Conservation (phyloP, 2,329 filamentous ascomycete species). For the Gnomoniopsis sp. region DNA sequence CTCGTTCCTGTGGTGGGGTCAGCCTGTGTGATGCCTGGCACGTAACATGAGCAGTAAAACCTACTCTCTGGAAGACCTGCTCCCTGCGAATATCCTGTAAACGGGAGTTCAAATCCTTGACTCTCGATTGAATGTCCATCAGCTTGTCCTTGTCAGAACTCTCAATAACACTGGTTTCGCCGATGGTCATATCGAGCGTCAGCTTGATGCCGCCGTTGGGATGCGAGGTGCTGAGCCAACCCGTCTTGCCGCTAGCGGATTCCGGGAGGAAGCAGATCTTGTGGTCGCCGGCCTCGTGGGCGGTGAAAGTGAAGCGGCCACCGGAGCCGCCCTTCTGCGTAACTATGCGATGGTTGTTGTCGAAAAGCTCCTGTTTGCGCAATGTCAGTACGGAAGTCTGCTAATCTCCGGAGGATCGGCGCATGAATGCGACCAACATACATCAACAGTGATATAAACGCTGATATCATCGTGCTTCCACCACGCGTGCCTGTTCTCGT, state of each 20-base stretch:
- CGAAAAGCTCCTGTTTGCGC: constrained; percentile 73
- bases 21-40: neutral
- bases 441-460: constrained; percentile 89
- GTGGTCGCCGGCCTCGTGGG: constrained; percentile 93
- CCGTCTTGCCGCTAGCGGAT: constrained; percentile 64
- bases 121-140: constrained; percentile 79
- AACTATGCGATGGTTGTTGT: constrained; percentile 95
- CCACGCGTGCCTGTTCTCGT: constrained; percentile 67
- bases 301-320: constrained; percentile 93
- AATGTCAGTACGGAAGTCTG: constrained; percentile 4
- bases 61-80: constrained; percentile 92
- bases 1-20: constrained; percentile 67
- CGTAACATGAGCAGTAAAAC: constrained; percentile 23
- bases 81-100: constrained; percentile 87
- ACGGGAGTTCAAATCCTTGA: constrained; percentile 83
- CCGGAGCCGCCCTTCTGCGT: constrained; percentile 72
- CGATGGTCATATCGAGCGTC: constrained; percentile 86
- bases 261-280: constrained; percentile 89
- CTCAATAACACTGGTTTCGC: constrained; percentile 91
- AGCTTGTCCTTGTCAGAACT: constrained; percentile 92
- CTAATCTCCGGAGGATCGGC: neutral
- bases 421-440: constrained; percentile 35
- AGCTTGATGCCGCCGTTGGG: constrained; percentile 77
- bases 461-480: constrained; percentile 69
- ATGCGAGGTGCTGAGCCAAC: constrained; percentile 66